Percentiles rank a stretch among this genome's conserved stretches.
phyloP scores from a whole-genome alignment of 106 monocot genomes.

The Ottelia alismoides region DNA sequence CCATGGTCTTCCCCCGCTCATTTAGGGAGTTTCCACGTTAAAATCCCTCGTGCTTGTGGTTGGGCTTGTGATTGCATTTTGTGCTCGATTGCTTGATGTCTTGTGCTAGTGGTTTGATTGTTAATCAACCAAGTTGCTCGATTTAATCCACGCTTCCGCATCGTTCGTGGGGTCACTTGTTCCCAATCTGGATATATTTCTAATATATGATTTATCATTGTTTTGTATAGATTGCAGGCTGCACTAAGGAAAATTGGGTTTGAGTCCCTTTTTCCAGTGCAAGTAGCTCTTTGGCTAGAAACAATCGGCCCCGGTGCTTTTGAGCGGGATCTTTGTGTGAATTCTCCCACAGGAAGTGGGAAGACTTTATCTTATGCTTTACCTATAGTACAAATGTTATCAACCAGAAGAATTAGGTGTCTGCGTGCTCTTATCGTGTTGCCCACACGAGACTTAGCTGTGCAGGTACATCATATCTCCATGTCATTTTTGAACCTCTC shows the following conservation, averaged over 20 bases:
- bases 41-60: too few species aligned
- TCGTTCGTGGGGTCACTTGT: too few species aligned
- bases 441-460: conserved; percentile 81
- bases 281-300: conserved; percentile 80
- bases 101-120: too few species aligned
- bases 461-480: conserved; percentile 47
- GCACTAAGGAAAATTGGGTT: conserved; percentile 51
- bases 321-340: conserved; percentile 89
- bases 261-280: conserved; percentile 77
- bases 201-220: too few species aligned
- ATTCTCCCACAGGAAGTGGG: conserved; percentile 97
- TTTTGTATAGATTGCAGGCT: conserved; percentile 34
- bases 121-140: too few species aligned
- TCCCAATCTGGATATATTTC: too few species aligned
- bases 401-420: conserved; percentile 51
- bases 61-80: too few species aligned
- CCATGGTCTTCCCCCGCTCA: too few species aligned
- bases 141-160: too few species aligned
- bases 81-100: too few species aligned
- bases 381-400: conserved; percentile 79
- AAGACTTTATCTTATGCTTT: conserved; percentile 95
- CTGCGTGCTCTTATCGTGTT: conserved; percentile 76
- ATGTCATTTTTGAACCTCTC: too few species aligned
- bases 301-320: conserved; percentile 85
- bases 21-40: too few species aligned